Conservation (phyloP, 139 green algal genomes). For the Nannochloris sp. region DNA sequence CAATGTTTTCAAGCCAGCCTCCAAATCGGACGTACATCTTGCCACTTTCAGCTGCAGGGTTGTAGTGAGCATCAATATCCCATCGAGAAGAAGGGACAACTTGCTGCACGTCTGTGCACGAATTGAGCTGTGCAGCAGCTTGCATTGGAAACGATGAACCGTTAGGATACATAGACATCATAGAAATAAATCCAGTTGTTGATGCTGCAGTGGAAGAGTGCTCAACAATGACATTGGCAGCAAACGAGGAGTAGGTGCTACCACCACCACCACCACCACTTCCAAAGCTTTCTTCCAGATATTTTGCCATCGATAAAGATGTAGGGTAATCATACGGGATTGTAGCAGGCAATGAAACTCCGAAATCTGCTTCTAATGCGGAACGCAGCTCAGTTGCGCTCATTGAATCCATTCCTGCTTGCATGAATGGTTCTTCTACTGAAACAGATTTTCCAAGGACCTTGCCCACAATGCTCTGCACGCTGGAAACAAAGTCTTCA, state of each 20-base stretch:
- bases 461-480: background rate
- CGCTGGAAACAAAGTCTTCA: background rate
- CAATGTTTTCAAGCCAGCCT: constrained; percentile 33
- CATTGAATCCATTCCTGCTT: constrained; percentile 36
- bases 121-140: background rate
- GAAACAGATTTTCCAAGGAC: background rate
- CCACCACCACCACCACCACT: too few relatives aligned
- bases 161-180: background rate
- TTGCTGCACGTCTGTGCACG: background rate
- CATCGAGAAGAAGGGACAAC: constrained; percentile 18
- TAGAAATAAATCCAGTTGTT: background rate
- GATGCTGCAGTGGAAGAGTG: background rate
- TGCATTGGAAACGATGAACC: background rate
- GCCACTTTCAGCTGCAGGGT: background rate
- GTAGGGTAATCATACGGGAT: constrained; percentile 53
- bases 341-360: constrained; percentile 25
- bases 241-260: too few relatives aligned
- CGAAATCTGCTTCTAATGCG: constrained; percentile 3
- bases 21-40: constrained; percentile 46
- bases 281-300: background rate
- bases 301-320: constrained; percentile 20
- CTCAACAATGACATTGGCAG: background rate
- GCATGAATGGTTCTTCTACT: background rate
- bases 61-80: constrained; percentile 23
- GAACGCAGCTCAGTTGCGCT: constrained; percentile 33